A percentile compares a stretch with the other conserved stretches of the same genome.
phyloP scores from a whole-genome alignment of 2,329 filamentous ascomycete genomes.

The Sporothrix brunneoviolacea region DNA sequence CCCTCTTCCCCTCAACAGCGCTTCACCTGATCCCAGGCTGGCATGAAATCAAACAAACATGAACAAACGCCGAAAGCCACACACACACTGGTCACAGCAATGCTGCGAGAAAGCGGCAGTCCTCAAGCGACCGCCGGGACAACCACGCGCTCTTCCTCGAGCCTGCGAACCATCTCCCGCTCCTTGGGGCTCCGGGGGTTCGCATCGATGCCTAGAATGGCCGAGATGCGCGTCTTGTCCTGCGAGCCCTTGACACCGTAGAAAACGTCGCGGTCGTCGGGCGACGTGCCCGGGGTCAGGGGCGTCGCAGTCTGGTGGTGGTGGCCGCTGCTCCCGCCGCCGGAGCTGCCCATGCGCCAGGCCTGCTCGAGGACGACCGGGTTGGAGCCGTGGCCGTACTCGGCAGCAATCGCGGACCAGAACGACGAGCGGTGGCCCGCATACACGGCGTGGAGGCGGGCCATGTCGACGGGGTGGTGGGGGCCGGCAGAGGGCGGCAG shows the following conservation, averaged over 20 bases:
- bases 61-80: background rate
- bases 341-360: constrained; percentile 45
- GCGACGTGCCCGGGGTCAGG: constrained; percentile 47
- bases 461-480: constrained; percentile 50
- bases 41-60: background rate
- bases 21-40: too few species aligned
- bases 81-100: background rate
- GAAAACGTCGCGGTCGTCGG: constrained; percentile 39
- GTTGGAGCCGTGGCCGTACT: constrained; percentile 60
- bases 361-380: constrained; percentile 61
- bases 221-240: constrained; percentile 56
- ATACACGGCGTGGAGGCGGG: constrained; percentile 64
- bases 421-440: constrained; percentile 62
- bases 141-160: constrained; percentile 40
- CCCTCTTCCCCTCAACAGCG: too few species aligned
- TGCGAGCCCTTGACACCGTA: constrained; percentile 28
- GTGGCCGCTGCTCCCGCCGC: constrained; percentile 28
- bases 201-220: constrained; percentile 54
- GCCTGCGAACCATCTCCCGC: constrained; percentile 48
- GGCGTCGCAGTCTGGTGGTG: constrained; percentile 34
- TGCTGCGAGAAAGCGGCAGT: background rate
- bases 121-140: constrained; percentile 11
- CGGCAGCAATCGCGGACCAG: constrained; percentile 64
- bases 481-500: constrained; percentile 27
- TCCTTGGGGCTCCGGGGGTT: constrained; percentile 51